Conservation (phyloP, 371 early-diverging fungal species). For the Chytridiales sp. region DNA sequence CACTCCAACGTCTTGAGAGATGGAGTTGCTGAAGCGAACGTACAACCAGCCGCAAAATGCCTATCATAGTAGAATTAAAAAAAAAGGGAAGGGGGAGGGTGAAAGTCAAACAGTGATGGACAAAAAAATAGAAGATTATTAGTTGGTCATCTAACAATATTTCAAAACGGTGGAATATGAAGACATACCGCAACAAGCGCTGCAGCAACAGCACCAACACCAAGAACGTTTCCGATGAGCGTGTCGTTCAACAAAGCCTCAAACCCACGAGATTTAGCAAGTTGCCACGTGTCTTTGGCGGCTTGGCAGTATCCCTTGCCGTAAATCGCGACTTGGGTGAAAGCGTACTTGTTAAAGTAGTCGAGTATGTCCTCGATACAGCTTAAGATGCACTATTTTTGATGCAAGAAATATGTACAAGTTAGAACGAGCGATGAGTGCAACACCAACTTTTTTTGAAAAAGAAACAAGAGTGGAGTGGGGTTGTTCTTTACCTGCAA, state of each 20-base stretch:
- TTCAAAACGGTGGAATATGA: too few species aligned
- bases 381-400: slow-evolving; percentile 11
- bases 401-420: slow-evolving; percentile 16
- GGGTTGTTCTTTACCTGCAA: too few species aligned
- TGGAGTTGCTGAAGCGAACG: background rate
- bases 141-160: too few species aligned
- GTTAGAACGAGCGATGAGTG: too few species aligned
- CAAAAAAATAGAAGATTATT: too few species aligned
- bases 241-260: slow-evolving; percentile 87
- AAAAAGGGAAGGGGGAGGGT: too few species aligned
- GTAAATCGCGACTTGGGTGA: slow-evolving; percentile 85
- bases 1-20: background rate
- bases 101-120: too few species aligned
- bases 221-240: slow-evolving; percentile 66
- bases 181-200: slow-evolving; percentile 54
- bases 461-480: too few species aligned
- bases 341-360: slow-evolving; percentile 69
- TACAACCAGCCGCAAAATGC: slow-evolving; percentile 23
- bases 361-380: slow-evolving; percentile 26
- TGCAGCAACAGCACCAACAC: slow-evolving; percentile 39
- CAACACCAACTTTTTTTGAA: too few species aligned
- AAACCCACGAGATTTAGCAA: slow-evolving; percentile 83
- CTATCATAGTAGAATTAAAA: too few species aligned
- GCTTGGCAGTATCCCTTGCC: slow-evolving; percentile 86
- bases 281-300: slow-evolving; percentile 81